Conservation (phyloP, 306 rosid genomes). For the Sindora glabra region DNA sequence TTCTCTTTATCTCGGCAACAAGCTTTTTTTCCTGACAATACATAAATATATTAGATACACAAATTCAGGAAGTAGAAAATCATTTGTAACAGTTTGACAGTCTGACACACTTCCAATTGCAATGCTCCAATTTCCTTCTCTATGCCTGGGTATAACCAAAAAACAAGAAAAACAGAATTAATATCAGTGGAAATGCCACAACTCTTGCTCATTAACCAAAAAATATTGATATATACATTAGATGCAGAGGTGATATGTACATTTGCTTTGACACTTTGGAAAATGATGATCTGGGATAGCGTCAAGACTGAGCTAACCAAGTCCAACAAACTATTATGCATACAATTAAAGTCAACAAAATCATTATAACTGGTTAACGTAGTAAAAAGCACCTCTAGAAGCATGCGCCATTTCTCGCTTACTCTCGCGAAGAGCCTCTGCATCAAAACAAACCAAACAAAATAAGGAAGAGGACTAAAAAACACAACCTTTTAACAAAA, state of each 20-base stretch:
- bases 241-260: background rate
- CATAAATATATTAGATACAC: constrained; percentile 17
- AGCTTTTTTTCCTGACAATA: constrained; percentile 78
- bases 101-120: constrained; percentile 74
- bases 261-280: background rate
- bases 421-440: constrained; percentile 97
- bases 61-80: background rate
- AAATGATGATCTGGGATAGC: background rate
- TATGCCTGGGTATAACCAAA: constrained; percentile 44
- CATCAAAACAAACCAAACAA: constrained; percentile 10
- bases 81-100: background rate
- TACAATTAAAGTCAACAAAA: background rate
- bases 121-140: constrained; percentile 92
- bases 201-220: background rate
- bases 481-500: background rate
- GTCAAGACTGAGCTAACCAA: background rate
- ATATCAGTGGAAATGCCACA: background rate
- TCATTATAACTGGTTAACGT: background rate
- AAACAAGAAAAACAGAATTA: background rate
- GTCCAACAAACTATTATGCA: background rate
- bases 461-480: background rate
- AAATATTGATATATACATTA: background rate
- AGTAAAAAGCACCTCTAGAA: constrained; percentile 53
- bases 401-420: constrained; percentile 85
- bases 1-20: constrained; percentile 90